Base-by-base conservation (phyloP, 2,329 filamentous ascomycete genomes). In the Ophiostoma montium region DNA sequence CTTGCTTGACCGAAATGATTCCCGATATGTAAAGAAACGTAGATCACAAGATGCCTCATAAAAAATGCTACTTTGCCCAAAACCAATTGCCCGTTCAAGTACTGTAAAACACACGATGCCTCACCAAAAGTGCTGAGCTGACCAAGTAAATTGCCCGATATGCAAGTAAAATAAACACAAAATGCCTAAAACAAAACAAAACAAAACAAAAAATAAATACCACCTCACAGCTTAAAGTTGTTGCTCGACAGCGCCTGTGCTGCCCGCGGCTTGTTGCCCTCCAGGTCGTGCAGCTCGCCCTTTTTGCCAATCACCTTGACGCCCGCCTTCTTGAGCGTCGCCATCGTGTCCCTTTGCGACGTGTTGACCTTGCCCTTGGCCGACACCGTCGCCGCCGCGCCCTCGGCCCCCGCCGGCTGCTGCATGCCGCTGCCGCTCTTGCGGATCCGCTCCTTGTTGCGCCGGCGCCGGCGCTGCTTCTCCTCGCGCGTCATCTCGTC, bases 241-340 rank as follows among this genome's bases (percentile, higher is more conserved):
- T 75, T 72, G 52, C 77, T 76, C 46, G 71, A 72, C 38, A 66
- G 62, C n/a, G 66, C 62, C 61, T 68, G 72, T 33, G 64, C 65
- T 41, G 66, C 70, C 63, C 72, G 72, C 39, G 83, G 74, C 68
- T 85, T 83, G 60, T 84, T 86, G 30, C 89, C 89, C 57, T 92
- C 80, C 32, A 95, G 75, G 66, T 94, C 84, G 16, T 82, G 82
- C 49, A 95, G 69, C 64, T 89, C 82, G 47, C 90, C 90, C 70
- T 86, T 89, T 67, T 84, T 85, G 54, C 88, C 89, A 67, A 95
- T 92, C 52, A 96, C 77, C 72, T 84, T 90, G 58, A 95, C 90
- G 52, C 86, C 86, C 47, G 86, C 88, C 74, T 84, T 65, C 59
- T 64, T 67, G 46, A 70, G 63, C 46, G 71, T 66, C 6, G 63